Percentiles rank a stretch among this genome's conserved stretches.
Evolutionary conservation across 2,329 filamentous ascomycete genomes (phyloP).

Genomic region (Colletotrichum filicis): DNA sequence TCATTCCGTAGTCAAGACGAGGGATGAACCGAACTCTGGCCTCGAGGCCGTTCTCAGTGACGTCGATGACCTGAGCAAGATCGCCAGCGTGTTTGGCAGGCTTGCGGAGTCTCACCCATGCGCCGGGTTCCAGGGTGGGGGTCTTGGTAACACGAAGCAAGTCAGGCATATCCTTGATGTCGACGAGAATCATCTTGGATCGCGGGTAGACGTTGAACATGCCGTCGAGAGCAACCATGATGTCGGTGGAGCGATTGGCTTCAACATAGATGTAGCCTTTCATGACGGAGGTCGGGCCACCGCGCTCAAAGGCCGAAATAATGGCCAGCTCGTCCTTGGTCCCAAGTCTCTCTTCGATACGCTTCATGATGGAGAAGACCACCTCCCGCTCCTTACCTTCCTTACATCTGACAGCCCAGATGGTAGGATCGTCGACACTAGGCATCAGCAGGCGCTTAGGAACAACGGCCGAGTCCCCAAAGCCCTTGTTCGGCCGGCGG

Average conservation of each 20-base stretch:
- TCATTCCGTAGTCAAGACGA: constrained; percentile 88
- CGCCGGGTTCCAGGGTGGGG: constrained; percentile 84
- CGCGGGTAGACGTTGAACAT: constrained; percentile 92
- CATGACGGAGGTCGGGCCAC: constrained; percentile 81
- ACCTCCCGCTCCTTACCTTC: constrained; percentile 96
- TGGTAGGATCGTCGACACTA: constrained; percentile 93
- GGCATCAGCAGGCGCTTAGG: constrained; percentile 89
- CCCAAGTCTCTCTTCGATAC: constrained; percentile 81
- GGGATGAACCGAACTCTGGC: constrained; percentile 90
- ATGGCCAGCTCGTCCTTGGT: constrained; percentile 87
- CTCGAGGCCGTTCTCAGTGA: constrained; percentile 92
- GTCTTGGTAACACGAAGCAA: constrained; percentile 91
- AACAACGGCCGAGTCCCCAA: constrained; percentile 79
- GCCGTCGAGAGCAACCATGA: constrained; percentile 83
- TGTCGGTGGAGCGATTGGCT: constrained; percentile 86
- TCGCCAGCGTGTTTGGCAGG: constrained; percentile 87
- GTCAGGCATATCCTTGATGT: constrained; percentile 98
- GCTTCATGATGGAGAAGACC: constrained; percentile 87
- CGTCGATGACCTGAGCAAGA: constrained; percentile 90
- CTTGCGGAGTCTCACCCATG: constrained; percentile 89
- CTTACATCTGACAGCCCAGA: constrained; percentile 94
- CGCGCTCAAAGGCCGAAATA: constrained; percentile 91
- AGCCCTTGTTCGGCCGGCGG: constrained; percentile 71
- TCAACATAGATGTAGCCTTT: constrained; percentile 96
- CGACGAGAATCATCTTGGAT: constrained; percentile 86